Evolutionary conservation across 1,284 basidiomycete genomes (phyloP).

Genomic region (Pholiota adiposa): DNA sequence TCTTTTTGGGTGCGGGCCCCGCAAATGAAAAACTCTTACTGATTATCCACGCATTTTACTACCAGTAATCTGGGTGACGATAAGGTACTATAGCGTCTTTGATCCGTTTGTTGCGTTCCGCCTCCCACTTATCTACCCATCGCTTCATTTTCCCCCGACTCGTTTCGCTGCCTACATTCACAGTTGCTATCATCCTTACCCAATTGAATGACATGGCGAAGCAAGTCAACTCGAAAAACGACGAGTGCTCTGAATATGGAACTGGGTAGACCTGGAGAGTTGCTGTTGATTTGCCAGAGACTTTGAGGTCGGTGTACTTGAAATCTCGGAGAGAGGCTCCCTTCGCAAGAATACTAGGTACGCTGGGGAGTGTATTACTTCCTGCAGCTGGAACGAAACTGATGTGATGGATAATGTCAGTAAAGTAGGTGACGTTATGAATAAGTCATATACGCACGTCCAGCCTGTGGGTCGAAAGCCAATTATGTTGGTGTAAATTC

Average conservation of each 20-base stretch:
- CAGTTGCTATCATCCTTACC: slow-evolving; percentile 92
- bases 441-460: slow-evolving; percentile 66
- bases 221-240: slow-evolving; percentile 92
- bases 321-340: slow-evolving; percentile 70
- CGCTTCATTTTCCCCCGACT: slow-evolving; percentile 84
- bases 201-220: slow-evolving; percentile 88
- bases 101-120: slow-evolving; percentile 69
- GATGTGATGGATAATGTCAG: not conserved
- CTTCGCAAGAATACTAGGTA: slow-evolving; percentile 65
- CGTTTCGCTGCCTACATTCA: slow-evolving; percentile 86
- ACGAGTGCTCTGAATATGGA: slow-evolving; percentile 96
- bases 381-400: slow-evolving; percentile 80
- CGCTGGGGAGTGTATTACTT: slow-evolving; percentile 61
- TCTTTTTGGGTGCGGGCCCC: slow-evolving; percentile 2
- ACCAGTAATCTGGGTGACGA: slow-evolving; percentile 74
- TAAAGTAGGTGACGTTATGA: not conserved
- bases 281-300: slow-evolving; percentile 73
- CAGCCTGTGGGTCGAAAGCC: slow-evolving; percentile 95
- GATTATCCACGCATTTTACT: slow-evolving; percentile 22
- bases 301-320: slow-evolving; percentile 67
- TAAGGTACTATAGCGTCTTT: slow-evolving; percentile 61
- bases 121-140: slow-evolving; percentile 89
- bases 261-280: slow-evolving; percentile 83
- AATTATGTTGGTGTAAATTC: slow-evolving; percentile 75
- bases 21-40: slow-evolving; percentile 9